A percentile compares a stretch with the other conserved stretches of the same genome.
phyloP scores from a whole-genome alignment of 805 yeast genomes.

The Kazachstania psychrophila region DNA sequence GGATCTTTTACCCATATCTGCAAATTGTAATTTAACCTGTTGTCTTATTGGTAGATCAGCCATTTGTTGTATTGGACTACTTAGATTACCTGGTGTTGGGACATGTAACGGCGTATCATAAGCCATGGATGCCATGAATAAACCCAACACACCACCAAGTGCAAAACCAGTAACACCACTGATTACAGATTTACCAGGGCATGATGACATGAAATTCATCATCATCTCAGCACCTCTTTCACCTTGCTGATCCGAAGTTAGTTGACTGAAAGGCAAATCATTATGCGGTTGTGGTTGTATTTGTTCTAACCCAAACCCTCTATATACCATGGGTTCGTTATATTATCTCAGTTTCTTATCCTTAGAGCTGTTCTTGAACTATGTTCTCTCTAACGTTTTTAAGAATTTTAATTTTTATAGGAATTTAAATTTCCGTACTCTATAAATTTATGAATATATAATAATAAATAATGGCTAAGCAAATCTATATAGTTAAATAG shows the following conservation, averaged over 20 bases:
- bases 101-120: constrained; percentile 36
- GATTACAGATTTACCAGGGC: constrained; percentile 89
- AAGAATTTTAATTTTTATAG: too few species aligned
- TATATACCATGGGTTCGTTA: constrained; percentile 37
- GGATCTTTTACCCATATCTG: constrained; percentile 89
- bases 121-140: constrained; percentile 71
- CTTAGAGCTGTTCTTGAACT: background rate
- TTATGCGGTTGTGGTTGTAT: constrained; percentile 32
- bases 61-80: constrained; percentile 39
- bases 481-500: constrained; percentile 7
- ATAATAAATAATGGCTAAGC: too few species aligned
- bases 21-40: constrained; percentile 83
- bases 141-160: constrained; percentile 90
- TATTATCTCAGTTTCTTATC: background rate
- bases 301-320: constrained; percentile 36
- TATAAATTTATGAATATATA: too few species aligned
- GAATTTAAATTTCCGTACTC: too few species aligned
- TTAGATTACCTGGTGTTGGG: constrained; percentile 18
- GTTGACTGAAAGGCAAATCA: constrained; percentile 48
- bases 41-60: constrained; percentile 83
- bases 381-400: background rate
- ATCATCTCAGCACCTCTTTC: constrained; percentile 79
- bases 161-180: constrained; percentile 92
- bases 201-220: constrained; percentile 78
- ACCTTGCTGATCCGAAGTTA: constrained; percentile 90